Base-by-base conservation (phyloP, 768 basidiomycete genomes). In the Omphalotus guepiniiformis region DNA sequence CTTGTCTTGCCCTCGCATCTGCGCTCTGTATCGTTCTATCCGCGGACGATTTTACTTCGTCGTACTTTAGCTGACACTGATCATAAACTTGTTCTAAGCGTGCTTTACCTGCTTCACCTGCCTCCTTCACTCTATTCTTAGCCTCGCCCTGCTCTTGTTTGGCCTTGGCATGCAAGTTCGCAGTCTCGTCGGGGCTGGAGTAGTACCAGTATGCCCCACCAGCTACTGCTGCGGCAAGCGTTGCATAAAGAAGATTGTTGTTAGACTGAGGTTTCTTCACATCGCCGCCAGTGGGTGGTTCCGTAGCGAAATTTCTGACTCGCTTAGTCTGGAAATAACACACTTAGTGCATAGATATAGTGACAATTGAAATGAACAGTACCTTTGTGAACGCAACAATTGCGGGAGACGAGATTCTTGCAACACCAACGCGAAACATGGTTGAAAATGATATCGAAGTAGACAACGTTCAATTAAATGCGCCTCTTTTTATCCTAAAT, bases 131-230 rank as follows among this genome's bases (percentile, higher is more conserved):
- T 27, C 48, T 52, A 11, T 26, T 29, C 16, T 42, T 38, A 1
- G 51, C 30, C 23, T 46, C 53, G 12, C 39, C 43, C 28, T 48
- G 47, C 12, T 54, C 41, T 8, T 43, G 26, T 16, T 48, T 48
- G 3, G 47, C 51, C 29, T 55, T 49, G 5, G 35, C 27, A 12
- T 51, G 27, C 26, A 51, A 16, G 16, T 25, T 42, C 21, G 41
- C 42, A 36, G 42, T 42, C 29, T 52, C 53, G 32, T 52, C 51
- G 37, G 53, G 53, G 29, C 51, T 36, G 21, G 27, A 40, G 42
- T 41, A 51, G 30, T 54, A 54, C 53, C 53, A 54, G 35, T 51
- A 54, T 34, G 36, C 49, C 12, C 50, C 53, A n/a, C 35, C 47
- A 36, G 32, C 53, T 12, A 30, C 50, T 12, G 53, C 53, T 12